Evolutionary conservation across 805 yeast species (phyloP).

Genomic region (Sugiyamaella valdiviana): DNA sequence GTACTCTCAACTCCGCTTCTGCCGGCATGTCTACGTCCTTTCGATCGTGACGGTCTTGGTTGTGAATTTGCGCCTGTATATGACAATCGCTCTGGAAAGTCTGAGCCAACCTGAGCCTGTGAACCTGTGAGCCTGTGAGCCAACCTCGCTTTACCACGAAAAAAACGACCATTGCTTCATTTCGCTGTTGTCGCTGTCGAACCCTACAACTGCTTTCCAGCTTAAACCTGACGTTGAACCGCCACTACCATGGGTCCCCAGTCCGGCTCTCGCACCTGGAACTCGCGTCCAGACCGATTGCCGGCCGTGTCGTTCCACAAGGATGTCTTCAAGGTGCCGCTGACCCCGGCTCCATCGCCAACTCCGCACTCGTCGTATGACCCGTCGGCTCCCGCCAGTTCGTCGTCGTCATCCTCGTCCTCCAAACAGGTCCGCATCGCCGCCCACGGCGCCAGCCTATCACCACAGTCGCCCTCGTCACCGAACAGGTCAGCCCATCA

Average conservation of each 20-base stretch:
- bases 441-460: background rate
- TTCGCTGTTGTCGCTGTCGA: no score
- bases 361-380: constrained; percentile 2
- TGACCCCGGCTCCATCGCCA: constrained; percentile 30
- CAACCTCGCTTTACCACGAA: no score
- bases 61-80: no score
- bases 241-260: no score
- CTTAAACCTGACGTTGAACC: no score
- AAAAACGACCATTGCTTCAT: no score
- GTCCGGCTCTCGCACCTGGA: no score
- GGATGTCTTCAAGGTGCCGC: constrained; percentile 13
- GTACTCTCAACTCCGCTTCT: background rate
- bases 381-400: constrained; percentile 15
- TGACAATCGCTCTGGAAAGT: no score
- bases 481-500: background rate
- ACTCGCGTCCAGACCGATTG: background rate
- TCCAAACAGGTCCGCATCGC: background rate
- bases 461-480: background rate
- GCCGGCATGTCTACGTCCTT: background rate
- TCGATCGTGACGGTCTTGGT: no score
- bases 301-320: background rate
- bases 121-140: no score
- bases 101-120: no score
- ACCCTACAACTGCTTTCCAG: no score
- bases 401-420: constrained; percentile 6